Base-by-base conservation (phyloP, 164 flowering plant genomes). In the Umbilicus rupestris region DNA sequence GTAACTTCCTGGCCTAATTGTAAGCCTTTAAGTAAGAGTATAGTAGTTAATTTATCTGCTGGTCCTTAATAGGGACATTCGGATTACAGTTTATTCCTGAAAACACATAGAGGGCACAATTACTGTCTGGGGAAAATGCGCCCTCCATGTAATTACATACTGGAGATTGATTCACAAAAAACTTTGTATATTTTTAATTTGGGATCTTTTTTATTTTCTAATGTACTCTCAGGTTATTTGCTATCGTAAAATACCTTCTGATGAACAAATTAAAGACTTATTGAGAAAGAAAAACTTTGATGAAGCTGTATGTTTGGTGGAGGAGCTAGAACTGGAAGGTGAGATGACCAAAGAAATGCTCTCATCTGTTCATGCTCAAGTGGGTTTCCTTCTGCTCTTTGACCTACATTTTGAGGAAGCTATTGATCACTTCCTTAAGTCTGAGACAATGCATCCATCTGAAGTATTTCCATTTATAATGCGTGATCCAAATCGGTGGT, bases 401-500 rank as follows among this genome's bases (percentile, higher is more conserved):
- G 96, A 87, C 73, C 79, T 95, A 83, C 96, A 84, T 65, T 95
- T 95, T 79, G 89, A 92, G 87, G 94, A 88, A 74, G 99, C 99
- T 14, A 87, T 95, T 22, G 75, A 94, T 76, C 97, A 91, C 70
- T 94, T 94, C 75, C 74, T 95, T 80, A 84, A 74, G 73, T 87
- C 97, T 24, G 97, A 89, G 66, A 84, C 81, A 35, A 89, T 95
- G 97, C 89, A 88, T 72, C 99, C 99, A 66, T 84, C 97, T 73
- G 99, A 95, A 82, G 68, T 95, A 41, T 95, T 95, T 79, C 99
- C 99, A 50, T 95, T 95, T 72, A 86, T 95, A 71, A 85, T 90
- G 89, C 86, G 88, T 69, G 99, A 95, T 67, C 97, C 97, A 57
- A 95, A 87, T 72, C 96, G 94, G 55, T 91, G 99, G 99, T 88